Conservation (phyloP, 2,329 filamentous ascomycete species). For the Zymoseptoria tritici region DNA sequence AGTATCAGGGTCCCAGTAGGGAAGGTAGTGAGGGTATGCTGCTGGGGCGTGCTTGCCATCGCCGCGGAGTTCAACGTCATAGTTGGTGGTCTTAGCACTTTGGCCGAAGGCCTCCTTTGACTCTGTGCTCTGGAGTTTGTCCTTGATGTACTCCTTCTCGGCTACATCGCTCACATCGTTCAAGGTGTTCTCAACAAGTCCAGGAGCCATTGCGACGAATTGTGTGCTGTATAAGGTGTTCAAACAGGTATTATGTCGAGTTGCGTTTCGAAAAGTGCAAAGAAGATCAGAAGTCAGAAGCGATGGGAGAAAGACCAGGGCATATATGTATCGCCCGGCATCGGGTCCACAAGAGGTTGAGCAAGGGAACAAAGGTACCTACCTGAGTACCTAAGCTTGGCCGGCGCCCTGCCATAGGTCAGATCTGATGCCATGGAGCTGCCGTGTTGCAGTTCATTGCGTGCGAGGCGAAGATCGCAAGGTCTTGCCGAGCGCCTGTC, state of each 20-base stretch:
- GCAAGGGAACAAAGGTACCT: neutral
- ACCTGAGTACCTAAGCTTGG: neutral
- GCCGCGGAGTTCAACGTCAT: constrained; percentile 48
- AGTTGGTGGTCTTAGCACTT: constrained; percentile 37
- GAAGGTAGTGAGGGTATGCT: constrained; percentile 59
- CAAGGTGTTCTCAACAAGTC: constrained; percentile 32
- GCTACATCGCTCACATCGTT: constrained; percentile 17
- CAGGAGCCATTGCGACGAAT: constrained; percentile 34
- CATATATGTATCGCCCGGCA: neutral
- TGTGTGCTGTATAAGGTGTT: constrained; percentile 51
- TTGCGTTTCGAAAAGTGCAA: constrained; percentile 23
- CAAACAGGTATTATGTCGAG: constrained; percentile 50
- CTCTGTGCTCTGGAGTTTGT: constrained; percentile 17
- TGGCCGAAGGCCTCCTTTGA: constrained; percentile 40
- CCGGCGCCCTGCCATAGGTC: neutral
- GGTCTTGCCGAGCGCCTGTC: neutral
- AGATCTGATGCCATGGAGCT: neutral
- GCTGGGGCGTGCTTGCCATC: constrained; percentile 47
- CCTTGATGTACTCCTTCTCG: constrained; percentile 20
- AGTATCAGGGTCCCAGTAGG: constrained; percentile 23
- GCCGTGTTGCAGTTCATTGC: neutral
- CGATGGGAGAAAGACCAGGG: neutral
- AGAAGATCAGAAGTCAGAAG: neutral
- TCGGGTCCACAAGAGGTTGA: neutral
- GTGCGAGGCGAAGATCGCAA: neutral